phyloP scores from a whole-genome alignment of 805 yeast species.

The Yarrowia yakushimensis region DNA sequence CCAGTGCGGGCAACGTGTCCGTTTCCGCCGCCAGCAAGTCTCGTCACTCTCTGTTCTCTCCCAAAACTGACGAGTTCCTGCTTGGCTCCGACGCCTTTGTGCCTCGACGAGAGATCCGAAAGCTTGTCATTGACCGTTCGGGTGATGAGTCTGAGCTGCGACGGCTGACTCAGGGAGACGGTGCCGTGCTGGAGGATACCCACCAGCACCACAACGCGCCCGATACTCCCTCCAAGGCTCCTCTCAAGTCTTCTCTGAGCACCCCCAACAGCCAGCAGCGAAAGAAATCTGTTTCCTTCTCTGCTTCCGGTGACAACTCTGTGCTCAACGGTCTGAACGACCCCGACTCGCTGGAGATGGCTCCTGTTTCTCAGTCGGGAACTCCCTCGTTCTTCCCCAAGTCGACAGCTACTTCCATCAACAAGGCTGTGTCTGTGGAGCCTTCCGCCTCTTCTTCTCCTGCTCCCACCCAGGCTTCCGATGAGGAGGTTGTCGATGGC shows the following conservation, averaged over 20 bases:
- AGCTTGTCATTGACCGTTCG: conserved; percentile 50
- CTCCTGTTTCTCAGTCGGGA: neutral
- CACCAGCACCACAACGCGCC: conserved; percentile 17
- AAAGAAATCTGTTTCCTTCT: conserved; percentile 20
- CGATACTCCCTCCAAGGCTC: conserved; percentile 8
- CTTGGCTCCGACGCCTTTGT: conserved; percentile 68
- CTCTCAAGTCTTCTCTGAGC: conserved; percentile 14
- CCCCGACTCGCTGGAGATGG: conserved; percentile 8
- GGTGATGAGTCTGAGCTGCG: conserved; percentile 30
- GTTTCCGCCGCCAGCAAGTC: neutral
- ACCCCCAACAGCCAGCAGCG: conserved; percentile 23
- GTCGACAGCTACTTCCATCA: neutral
- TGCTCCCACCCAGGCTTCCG: conserved; percentile 29
- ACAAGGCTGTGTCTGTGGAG: conserved; percentile 15
- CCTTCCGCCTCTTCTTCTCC: neutral
- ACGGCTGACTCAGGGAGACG: conserved; percentile 13
- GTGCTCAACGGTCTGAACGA: conserved; percentile 18
- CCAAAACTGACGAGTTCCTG: conserved; percentile 62
- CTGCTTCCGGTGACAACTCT: conserved; percentile 16
- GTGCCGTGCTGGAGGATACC: conserved; percentile 26
- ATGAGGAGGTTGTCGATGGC: conserved; percentile 50
- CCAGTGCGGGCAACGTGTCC: neutral
- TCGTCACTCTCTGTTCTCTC: conserved; percentile 39
- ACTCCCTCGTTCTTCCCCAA: conserved; percentile 22
- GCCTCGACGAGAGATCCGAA: conserved; percentile 54